These are phyloP conservation scores for Colletotrichum truncatum DNA, from an alignment of 2,329 filamentous ascomycete species.

Conservation along the genomic window DNA sequence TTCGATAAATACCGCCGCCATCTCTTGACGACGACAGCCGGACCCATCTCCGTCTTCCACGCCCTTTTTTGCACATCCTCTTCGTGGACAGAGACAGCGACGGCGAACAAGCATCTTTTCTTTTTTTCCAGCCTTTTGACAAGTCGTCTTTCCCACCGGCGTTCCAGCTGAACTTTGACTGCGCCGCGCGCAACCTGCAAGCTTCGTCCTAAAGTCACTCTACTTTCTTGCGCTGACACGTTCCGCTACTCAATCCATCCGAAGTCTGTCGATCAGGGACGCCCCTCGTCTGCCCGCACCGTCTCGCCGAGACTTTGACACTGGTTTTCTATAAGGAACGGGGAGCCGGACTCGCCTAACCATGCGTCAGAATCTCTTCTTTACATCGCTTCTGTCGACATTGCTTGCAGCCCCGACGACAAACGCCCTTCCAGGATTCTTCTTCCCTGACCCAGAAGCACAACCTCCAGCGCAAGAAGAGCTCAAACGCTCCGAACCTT, in stretches of 20 bases:
- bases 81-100: not conserved
- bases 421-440: conserved; percentile 3
- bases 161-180: not conserved
- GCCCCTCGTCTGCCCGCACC: conserved; percentile 13
- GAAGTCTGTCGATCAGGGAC: conserved; percentile 26
- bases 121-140: not conserved
- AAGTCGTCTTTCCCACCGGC: not conserved
- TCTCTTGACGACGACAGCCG: not conserved
- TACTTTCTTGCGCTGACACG: conserved; percentile 21
- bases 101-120: not conserved
- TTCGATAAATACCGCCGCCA: conserved; percentile 17
- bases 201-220: conserved; percentile 14
- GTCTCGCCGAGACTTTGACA: conserved; percentile 23
- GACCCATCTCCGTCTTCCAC: not conserved
- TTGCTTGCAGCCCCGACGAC: conserved; percentile 17
- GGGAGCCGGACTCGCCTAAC: conserved; percentile 23
- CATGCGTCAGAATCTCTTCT: conserved; percentile 18
- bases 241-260: conserved; percentile 21
- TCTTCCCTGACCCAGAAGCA: not conserved
- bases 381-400: conserved; percentile 25
- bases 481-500: conserved; percentile 24
- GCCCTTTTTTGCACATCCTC: not conserved
- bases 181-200: not conserved
- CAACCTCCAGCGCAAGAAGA: no score
- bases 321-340: conserved; percentile 20